Percentiles rank a stretch among this genome's conserved stretches.
phyloP scores from a whole-genome alignment of 257 asterid genomes.

The Echium plantagineum region DNA sequence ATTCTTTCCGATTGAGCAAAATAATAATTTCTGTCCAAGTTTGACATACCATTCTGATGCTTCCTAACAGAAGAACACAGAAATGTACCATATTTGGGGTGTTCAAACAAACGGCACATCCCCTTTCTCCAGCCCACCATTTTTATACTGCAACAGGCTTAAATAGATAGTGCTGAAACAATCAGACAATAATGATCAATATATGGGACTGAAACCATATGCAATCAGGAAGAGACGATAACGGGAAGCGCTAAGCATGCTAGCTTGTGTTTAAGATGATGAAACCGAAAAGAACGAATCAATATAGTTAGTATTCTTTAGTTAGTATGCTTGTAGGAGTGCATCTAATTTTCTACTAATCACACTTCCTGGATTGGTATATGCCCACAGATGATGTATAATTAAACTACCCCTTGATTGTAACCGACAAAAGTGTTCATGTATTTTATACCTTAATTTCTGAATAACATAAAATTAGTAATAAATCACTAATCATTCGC shows the following conservation, averaged over 20 bases:
- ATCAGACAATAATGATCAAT: not conserved
- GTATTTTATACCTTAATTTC: no score
- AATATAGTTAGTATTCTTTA: no score
- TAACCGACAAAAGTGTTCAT: no score
- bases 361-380: no score
- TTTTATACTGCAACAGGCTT: constrained; percentile 14
- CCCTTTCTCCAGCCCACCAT: constrained; percentile 49
- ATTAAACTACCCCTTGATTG: no score
- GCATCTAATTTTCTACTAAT: no score
- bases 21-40: constrained; percentile 17
- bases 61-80: constrained; percentile 11
- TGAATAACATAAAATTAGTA: no score
- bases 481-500: no score
- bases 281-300: no score
- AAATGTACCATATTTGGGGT: constrained; percentile 20
- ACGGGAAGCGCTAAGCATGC: not conserved
- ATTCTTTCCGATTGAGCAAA: constrained; percentile 22
- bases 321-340: no score
- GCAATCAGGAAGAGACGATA: not conserved
- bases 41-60: constrained; percentile 22
- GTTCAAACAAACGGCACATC: constrained; percentile 25
- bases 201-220: not conserved
- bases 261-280: no score
- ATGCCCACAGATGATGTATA: no score
- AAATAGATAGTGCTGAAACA: not conserved